Conservation (phyloP, 805 yeast genomes). For the Kuraishia hungarica region DNA sequence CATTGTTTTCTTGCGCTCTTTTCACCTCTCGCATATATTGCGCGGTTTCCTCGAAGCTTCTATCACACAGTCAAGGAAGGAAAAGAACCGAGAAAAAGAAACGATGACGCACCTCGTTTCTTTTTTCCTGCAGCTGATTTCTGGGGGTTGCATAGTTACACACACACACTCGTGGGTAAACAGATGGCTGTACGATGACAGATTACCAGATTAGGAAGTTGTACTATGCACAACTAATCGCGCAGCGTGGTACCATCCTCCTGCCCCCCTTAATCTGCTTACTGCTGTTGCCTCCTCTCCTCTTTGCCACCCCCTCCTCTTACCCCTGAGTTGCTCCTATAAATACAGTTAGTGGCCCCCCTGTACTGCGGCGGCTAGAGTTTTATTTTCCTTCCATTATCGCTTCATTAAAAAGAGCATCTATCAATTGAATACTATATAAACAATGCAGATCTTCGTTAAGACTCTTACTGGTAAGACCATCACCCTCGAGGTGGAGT, state of each 20-base stretch:
- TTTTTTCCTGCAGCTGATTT: not conserved
- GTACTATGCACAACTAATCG: not conserved
- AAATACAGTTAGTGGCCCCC: not conserved
- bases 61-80: not conserved
- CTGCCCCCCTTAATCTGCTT: not conserved
- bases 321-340: not conserved
- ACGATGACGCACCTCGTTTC: not conserved
- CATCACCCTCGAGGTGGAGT: constrained; percentile 54
- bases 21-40: not conserved
- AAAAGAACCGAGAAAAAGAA: not conserved
- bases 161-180: not conserved
- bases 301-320: not conserved
- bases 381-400: not conserved
- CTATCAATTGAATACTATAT: not conserved
- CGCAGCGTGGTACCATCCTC: not conserved
- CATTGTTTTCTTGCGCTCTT: not conserved
- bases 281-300: not conserved
- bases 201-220: not conserved
- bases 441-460: constrained; percentile 59
- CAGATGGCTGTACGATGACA: not conserved
- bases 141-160: not conserved
- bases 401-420: not conserved
- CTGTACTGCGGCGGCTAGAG: not conserved
- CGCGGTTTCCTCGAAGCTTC: not conserved
- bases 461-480: constrained; percentile 88